These are phyloP conservation scores for Colletotrichum chlorophyti DNA, from an alignment of 2,329 filamentous ascomycete species.

Conservation along the genomic window DNA sequence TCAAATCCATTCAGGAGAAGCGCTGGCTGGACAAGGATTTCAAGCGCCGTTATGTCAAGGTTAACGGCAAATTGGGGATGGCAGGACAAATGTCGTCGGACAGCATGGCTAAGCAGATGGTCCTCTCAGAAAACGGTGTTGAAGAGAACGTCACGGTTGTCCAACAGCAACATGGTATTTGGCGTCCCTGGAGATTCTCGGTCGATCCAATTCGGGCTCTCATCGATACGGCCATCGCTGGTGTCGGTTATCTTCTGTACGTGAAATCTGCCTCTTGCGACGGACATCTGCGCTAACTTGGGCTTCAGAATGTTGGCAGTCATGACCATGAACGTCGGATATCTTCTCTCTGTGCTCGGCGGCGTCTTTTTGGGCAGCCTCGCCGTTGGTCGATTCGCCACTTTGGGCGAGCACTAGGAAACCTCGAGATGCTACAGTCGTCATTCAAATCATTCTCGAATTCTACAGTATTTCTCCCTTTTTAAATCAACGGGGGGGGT, in stretches of 20 bases:
- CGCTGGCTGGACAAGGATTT: slow-evolving; percentile 76
- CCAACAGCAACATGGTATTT: slow-evolving; percentile 57
- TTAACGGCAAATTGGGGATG: slow-evolving; percentile 68
- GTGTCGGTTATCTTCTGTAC: slow-evolving; percentile 85
- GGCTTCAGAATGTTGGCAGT: slow-evolving; percentile 81
- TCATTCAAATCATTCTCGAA: neutral
- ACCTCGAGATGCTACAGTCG: neutral
- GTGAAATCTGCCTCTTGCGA: slow-evolving; percentile 42
- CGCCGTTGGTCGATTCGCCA: slow-evolving; percentile 73
- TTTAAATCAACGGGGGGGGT: too few species aligned
- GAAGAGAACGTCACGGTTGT: slow-evolving; percentile 84
- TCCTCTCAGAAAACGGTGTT: slow-evolving; percentile 76
- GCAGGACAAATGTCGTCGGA: slow-evolving; percentile 66
- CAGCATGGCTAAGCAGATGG: slow-evolving; percentile 67
- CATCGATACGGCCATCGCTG: slow-evolving; percentile 75
- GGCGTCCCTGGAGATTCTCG: slow-evolving; percentile 79
- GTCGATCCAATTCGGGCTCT: slow-evolving; percentile 78
- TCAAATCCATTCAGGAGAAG: slow-evolving; percentile 68
- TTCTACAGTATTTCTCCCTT: too few species aligned
- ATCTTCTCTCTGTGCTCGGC: slow-evolving; percentile 80
- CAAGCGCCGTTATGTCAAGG: slow-evolving; percentile 77
- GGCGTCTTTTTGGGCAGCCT: slow-evolving; percentile 89
- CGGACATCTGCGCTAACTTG: neutral
- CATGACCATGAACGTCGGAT: slow-evolving; percentile 89
- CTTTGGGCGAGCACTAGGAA: slow-evolving; percentile 54